A percentile compares a stretch with the other conserved stretches of the same genome.
Conservation (phyloP, 352 stramenopile species). For the Phytophthora pinifolia region DNA sequence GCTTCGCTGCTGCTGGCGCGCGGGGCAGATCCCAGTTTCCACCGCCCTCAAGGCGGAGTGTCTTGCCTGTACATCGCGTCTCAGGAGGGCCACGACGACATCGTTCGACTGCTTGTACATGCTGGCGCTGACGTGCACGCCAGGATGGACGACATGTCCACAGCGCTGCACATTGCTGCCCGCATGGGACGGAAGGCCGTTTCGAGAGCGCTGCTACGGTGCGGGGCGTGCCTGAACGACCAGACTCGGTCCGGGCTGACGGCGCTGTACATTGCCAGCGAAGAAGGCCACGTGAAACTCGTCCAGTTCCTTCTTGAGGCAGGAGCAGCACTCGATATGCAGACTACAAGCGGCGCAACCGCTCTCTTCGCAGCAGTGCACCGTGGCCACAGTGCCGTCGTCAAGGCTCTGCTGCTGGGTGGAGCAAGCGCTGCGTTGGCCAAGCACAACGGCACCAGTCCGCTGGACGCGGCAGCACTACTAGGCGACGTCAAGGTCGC, state of each 20-base stretch:
- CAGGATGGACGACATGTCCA: constrained; percentile 79
- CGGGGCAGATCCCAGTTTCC: constrained; percentile 67
- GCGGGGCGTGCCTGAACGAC: constrained; percentile 58
- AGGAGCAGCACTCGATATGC: constrained; percentile 42
- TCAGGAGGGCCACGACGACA: constrained; percentile 68
- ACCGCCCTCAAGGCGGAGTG: constrained; percentile 57
- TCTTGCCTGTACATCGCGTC: constrained; percentile 81
- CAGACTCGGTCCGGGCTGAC: constrained; percentile 81
- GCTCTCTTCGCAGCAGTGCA: constrained; percentile 80
- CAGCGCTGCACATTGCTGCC: constrained; percentile 75
- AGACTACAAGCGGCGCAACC: constrained; percentile 59
- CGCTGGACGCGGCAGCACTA: constrained; percentile 70
- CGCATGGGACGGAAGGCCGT: constrained; percentile 75
- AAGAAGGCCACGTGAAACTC: constrained; percentile 74
- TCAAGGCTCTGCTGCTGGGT: constrained; percentile 52
- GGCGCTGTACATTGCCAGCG: constrained; percentile 80
- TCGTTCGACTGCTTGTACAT: constrained; percentile 58
- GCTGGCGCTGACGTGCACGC: constrained; percentile 55
- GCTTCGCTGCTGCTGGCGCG: constrained; percentile 56
- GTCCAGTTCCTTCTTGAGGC: constrained; percentile 57
- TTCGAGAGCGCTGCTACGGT: constrained; percentile 47
- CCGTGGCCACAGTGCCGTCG: constrained; percentile 56
- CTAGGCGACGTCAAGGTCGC: constrained; percentile 63
- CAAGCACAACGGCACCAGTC: constrained; percentile 75
- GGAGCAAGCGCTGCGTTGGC: constrained; percentile 53